These are phyloP conservation scores for Amesomyces nigricolor DNA, from an alignment of 2,329 filamentous ascomycete genomes.

Conservation along the genomic window DNA sequence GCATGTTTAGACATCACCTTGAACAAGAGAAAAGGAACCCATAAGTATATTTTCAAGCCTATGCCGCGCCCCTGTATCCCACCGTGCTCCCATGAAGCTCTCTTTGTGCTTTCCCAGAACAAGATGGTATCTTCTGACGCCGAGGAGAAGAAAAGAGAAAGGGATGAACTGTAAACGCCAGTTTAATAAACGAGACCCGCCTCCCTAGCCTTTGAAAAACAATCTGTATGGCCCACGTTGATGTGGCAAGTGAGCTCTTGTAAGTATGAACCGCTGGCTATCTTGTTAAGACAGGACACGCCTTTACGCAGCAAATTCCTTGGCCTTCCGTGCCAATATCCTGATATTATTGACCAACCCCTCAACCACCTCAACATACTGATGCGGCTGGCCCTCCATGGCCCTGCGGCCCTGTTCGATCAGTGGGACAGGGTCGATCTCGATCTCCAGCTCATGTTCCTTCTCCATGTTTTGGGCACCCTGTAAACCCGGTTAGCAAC, in stretches of 20 bases:
- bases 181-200: not conserved
- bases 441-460: constrained; percentile 77
- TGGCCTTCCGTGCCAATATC: constrained; percentile 41
- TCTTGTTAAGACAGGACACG: too few species aligned
- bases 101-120: constrained; percentile 7
- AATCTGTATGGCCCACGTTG: constrained; percentile 2
- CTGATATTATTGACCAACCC: constrained; percentile 70
- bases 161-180: not conserved
- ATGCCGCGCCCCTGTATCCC: constrained; percentile 6
- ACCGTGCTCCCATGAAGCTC: constrained; percentile 9
- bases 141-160: not conserved
- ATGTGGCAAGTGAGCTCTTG: not conserved
- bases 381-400: constrained; percentile 46
- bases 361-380: constrained; percentile 63
- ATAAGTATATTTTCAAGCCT: constrained; percentile 11
- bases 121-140: constrained; percentile 16
- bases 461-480: constrained; percentile 46
- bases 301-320: constrained; percentile 10
- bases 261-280: not conserved
- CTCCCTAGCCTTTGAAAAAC: not conserved
- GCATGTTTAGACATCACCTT: too few species aligned
- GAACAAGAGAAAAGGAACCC: too few species aligned
- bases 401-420: constrained; percentile 59
- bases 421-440: constrained; percentile 59
- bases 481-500: constrained; percentile 23